Evolutionary conservation across 2,329 filamentous ascomycete genomes (phyloP).

Genomic region (Fusarium oxysporum): DNA sequence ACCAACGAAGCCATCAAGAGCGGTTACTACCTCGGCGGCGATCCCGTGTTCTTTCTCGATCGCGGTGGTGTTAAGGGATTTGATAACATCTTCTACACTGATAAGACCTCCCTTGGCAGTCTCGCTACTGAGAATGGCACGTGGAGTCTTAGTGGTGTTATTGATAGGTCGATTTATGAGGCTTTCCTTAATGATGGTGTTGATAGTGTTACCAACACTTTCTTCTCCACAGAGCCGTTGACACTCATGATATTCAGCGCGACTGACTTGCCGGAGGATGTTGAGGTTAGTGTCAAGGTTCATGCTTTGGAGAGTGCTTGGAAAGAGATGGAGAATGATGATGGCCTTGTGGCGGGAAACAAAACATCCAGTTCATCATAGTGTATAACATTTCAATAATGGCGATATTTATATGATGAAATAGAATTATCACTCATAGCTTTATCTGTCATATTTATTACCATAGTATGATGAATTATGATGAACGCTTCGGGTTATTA

Average conservation of each 20-base stretch:
- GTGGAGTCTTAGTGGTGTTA: conserved; percentile 49
- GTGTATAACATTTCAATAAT: not conserved
- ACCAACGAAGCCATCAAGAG: conserved; percentile 45
- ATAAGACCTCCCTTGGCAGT: conserved; percentile 45
- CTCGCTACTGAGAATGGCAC: conserved; percentile 19
- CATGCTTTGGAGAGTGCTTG: conserved; percentile 46
- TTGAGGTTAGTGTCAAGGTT: conserved; percentile 40
- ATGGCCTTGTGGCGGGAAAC: conserved; percentile 13
- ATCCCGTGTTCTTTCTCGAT: conserved; percentile 46
- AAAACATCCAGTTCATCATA: not conserved
- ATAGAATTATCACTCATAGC: too few relatives aligned
- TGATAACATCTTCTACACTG: conserved; percentile 49
- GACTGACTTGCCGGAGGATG: conserved; percentile 29
- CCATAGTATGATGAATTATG: too few relatives aligned
- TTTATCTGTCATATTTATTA: too few relatives aligned
- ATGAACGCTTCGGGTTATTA: too few relatives aligned
- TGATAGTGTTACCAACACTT: conserved; percentile 49
- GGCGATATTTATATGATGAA: too few relatives aligned
- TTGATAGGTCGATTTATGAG: conserved; percentile 52
- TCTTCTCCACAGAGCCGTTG: conserved; percentile 47
- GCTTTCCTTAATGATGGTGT: conserved; percentile 51
- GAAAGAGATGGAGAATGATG: conserved; percentile 9
- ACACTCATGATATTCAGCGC: conserved; percentile 39
- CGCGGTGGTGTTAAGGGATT: conserved; percentile 45
- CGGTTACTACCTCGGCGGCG: conserved; percentile 45